Evolutionary conservation across 2,329 filamentous ascomycete genomes (phyloP).

Genomic region (Alternaria sp.): DNA sequence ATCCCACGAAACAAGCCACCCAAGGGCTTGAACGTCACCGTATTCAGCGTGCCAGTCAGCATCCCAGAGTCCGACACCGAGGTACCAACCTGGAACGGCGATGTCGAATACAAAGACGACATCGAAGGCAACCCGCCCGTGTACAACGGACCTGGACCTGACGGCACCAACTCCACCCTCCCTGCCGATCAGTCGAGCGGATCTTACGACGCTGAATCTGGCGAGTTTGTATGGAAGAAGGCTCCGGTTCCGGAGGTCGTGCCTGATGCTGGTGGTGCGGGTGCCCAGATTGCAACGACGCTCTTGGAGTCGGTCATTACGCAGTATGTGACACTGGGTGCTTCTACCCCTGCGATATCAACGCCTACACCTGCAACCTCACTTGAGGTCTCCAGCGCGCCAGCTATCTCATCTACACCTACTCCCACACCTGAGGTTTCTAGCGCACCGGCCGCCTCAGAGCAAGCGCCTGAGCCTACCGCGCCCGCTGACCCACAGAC

Average conservation of each 20-base stretch:
- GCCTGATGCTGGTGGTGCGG: neutral
- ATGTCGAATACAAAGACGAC: slow-evolving; percentile 29
- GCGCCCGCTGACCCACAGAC: slow-evolving; percentile 14
- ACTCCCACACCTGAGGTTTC: neutral
- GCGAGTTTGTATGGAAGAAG: slow-evolving; percentile 25
- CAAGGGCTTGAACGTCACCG: slow-evolving; percentile 38
- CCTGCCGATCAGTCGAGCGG: slow-evolving; percentile 16
- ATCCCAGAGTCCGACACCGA: slow-evolving; percentile 33
- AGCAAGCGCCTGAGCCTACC: slow-evolving; percentile 2
- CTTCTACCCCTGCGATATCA: neutral
- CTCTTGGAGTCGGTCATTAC: slow-evolving; percentile 12
- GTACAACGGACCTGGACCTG: slow-evolving; percentile 24
- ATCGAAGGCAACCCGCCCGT: slow-evolving; percentile 36
- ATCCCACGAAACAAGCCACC: slow-evolving; percentile 37
- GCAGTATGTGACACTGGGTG: slow-evolving; percentile 11
- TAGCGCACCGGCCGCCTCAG: neutral
- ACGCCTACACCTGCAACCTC: neutral
- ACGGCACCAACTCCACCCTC: slow-evolving; percentile 22
- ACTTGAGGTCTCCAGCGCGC: neutral
- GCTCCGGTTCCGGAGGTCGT: slow-evolving; percentile 14
- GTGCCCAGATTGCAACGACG: neutral
- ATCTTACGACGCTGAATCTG: slow-evolving; percentile 14
- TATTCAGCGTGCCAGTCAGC: slow-evolving; percentile 32
- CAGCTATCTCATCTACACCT: neutral
- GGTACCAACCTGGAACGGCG: slow-evolving; percentile 34